A percentile compares a stretch with the other conserved stretches of the same genome.
These are phyloP conservation scores for Ophioceras dolichostomum DNA, from an alignment of 2,329 filamentous ascomycete genomes.

Conservation along the genomic window DNA sequence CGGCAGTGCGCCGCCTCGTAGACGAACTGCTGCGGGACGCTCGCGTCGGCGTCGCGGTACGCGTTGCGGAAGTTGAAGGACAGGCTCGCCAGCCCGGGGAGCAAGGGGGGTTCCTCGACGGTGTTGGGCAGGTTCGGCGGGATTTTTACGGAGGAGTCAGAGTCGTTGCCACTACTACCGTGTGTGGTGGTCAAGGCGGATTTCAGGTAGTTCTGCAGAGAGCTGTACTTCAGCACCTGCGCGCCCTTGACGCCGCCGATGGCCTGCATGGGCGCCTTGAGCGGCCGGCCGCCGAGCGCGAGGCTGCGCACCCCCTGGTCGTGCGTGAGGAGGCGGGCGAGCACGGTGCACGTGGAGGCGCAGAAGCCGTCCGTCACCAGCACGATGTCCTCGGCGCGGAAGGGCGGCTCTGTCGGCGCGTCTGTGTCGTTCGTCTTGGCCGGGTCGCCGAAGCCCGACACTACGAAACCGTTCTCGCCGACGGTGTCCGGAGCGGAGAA, in stretches of 20 bases:
- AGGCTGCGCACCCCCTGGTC: conserved; percentile 36
- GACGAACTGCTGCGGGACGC: conserved; percentile 33
- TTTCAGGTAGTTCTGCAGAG: conserved; percentile 7
- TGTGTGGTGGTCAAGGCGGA: conserved; percentile 9
- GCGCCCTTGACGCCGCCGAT: conserved; percentile 49
- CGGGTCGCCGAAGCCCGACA: conserved; percentile 4
- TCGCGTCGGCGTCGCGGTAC: conserved; percentile 21
- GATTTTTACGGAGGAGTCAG: no score
- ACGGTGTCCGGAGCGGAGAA: conserved; percentile 7
- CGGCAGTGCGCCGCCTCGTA: conserved; percentile 37
- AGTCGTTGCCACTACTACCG: no score
- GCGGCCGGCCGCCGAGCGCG: conserved; percentile 45
- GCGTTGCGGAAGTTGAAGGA: conserved; percentile 26
- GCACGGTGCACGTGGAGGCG: conserved; percentile 13
- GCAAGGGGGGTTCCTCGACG: not conserved
- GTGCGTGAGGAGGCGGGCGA: conserved; percentile 14
- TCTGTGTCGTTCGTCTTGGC: no score
- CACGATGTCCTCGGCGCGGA: conserved; percentile 8
- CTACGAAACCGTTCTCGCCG: conserved; percentile 4
- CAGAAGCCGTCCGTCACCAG: conserved; percentile 13
- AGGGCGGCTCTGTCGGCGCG: conserved; percentile 1
- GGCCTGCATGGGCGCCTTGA: conserved; percentile 41
- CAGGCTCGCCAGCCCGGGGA: conserved; percentile 12
- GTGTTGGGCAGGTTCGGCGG: not conserved
- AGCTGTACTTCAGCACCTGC: conserved; percentile 8